Percentiles rank a stretch among this genome's conserved stretches.
Evolutionary conservation across 2,329 filamentous ascomycete species (phyloP).

Genomic region (Xylariales sp.): DNA sequence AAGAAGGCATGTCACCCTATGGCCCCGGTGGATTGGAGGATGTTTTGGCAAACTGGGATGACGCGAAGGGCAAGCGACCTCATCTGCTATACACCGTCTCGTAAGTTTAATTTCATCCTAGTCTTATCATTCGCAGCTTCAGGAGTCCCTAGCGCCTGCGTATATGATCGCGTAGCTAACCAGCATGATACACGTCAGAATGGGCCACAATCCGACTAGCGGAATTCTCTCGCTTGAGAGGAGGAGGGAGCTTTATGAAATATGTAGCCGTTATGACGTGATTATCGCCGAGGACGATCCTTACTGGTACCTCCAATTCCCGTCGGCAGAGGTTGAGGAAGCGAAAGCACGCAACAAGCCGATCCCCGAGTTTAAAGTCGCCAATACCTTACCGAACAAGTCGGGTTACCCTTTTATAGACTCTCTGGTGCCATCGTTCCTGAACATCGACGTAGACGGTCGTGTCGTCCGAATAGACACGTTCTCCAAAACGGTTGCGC

Average conservation of each 20-base stretch:
- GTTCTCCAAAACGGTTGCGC: conserved; percentile 92
- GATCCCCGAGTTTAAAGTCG: conserved; percentile 50
- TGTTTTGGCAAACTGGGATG: conserved; percentile 86
- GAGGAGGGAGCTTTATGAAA: conserved; percentile 79
- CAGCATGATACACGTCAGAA: conserved; percentile 56
- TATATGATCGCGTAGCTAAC: conserved; percentile 37
- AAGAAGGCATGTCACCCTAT: conserved; percentile 79
- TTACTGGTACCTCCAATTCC: conserved; percentile 95
- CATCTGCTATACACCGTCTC: conserved; percentile 92
- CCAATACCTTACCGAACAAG: conserved; percentile 52
- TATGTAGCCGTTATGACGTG: conserved; percentile 87
- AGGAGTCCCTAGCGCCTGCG: neutral
- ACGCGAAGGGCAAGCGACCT: conserved; percentile 76
- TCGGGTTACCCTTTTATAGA: conserved; percentile 83
- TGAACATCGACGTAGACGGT: conserved; percentile 84
- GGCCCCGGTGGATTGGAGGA: conserved; percentile 81
- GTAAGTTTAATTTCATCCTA: conserved; percentile 61
- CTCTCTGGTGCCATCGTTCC: conserved; percentile 83
- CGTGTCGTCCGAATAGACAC: conserved; percentile 91
- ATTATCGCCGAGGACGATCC: conserved; percentile 95
- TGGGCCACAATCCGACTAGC: conserved; percentile 90
- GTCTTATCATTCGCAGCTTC: neutral
- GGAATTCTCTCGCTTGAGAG: conserved; percentile 78
- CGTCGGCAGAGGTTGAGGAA: conserved; percentile 69
- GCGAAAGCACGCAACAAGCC: conserved; percentile 59